A percentile compares a stretch with the other conserved stretches of the same genome.
phyloP scores from a whole-genome alignment of 345 rosid species.

The Stellera chamaejasme region DNA sequence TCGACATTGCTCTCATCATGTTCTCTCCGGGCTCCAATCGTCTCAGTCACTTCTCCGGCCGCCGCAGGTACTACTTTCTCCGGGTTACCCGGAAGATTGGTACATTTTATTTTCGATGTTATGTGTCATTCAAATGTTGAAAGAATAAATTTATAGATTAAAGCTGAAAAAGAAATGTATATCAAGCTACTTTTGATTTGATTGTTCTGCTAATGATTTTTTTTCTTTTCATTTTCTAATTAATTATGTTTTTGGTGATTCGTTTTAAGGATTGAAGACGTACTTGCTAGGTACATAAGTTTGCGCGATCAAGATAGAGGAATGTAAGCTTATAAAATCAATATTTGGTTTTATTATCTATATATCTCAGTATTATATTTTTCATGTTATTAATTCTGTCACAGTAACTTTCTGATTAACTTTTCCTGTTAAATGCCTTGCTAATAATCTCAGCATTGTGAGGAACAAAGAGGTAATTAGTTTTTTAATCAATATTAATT shows the following conservation, averaged over 20 bases:
- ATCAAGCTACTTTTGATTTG: not conserved
- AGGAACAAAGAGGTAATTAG: conserved; percentile 14
- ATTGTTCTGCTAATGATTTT: not conserved
- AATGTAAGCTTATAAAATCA: not conserved
- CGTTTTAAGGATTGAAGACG: conserved; percentile 11
- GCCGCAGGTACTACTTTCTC: conserved; percentile 31
- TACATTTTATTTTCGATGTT: too few relatives aligned
- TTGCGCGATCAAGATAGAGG: conserved; percentile 15
- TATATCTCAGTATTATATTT: not conserved
- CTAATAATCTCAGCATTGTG: conserved; percentile 8
- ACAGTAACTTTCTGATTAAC: too few relatives aligned
- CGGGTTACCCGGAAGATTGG: too few relatives aligned
- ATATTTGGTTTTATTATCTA: not conserved
- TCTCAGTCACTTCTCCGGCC: conserved; percentile 68
- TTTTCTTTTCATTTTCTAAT: not conserved
- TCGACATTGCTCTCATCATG: conserved; percentile 82
- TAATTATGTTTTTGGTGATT: not conserved
- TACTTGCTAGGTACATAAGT: conserved; percentile 12
- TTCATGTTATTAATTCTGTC: not conserved
- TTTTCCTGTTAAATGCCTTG: not conserved
- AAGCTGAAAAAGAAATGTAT: too few relatives aligned
- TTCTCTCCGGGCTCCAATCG: conserved; percentile 60
- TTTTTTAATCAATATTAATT: not conserved
- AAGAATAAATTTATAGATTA: too few relatives aligned
- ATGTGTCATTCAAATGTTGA: not conserved